Conservation (phyloP, 371 early-diverging fungal species). For the Syncephalis fuscata region DNA sequence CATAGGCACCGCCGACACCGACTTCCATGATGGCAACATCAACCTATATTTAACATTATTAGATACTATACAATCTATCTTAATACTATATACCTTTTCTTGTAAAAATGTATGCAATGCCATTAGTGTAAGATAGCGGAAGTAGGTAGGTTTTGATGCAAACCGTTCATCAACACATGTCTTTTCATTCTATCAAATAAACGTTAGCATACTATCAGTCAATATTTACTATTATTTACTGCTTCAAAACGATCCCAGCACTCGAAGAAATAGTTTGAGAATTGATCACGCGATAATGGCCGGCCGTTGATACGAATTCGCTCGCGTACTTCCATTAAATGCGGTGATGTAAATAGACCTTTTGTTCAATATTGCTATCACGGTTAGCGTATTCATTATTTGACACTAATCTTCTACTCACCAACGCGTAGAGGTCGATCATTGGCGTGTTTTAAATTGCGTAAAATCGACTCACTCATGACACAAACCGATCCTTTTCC, state of each 20-base stretch:
- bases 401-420: background rate
- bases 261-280: constrained; percentile 76
- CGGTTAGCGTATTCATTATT: too few relatives aligned
- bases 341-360: constrained; percentile 88
- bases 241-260: constrained; percentile 57
- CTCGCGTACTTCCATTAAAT: constrained; percentile 82
- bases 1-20: constrained; percentile 75
- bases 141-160: constrained; percentile 58
- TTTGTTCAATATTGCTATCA: constrained; percentile 1
- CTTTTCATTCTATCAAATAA: background rate
- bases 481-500: constrained; percentile 78
- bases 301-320: constrained; percentile 82
- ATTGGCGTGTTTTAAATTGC: constrained; percentile 11
- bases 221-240: constrained; percentile 9
- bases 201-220: background rate
- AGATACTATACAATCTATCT: background rate
- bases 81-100: constrained; percentile 35
- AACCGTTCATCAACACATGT: background rate
- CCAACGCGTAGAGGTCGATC: background rate
- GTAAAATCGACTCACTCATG: constrained; percentile 46
- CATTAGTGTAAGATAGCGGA: constrained; percentile 76
- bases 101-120: constrained; percentile 74
- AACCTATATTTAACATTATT: constrained; percentile 17
- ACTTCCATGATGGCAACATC: constrained; percentile 70
- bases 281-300: constrained; percentile 54